A percentile compares a stretch with the other conserved stretches of the same genome.
Evolutionary conservation across 2,329 filamentous ascomycete genomes (phyloP).

Genomic region (Stemphylium beticola): DNA sequence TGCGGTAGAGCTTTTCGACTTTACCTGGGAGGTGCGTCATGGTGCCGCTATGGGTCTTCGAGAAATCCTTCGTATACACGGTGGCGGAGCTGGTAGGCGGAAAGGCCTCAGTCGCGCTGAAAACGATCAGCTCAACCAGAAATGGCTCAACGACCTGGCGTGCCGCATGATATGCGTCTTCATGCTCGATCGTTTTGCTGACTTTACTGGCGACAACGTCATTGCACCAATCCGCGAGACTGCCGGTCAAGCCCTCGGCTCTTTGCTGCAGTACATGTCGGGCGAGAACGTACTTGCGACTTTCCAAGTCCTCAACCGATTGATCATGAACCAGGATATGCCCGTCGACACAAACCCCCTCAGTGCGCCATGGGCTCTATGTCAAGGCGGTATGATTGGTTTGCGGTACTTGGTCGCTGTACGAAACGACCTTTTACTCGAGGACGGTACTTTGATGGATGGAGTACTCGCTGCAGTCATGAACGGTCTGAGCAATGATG

Average conservation of each 20-base stretch:
- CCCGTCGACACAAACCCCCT: conserved; percentile 56
- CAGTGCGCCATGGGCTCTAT: conserved; percentile 87
- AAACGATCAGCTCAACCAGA: conserved; percentile 80
- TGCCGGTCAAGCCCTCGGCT: conserved; percentile 90
- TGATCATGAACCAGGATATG: conserved; percentile 86
- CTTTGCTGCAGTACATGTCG: conserved; percentile 83
- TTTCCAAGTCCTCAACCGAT: conserved; percentile 81
- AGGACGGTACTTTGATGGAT: conserved; percentile 85
- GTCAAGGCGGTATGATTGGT: conserved; percentile 97
- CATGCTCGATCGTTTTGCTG: conserved; percentile 96
- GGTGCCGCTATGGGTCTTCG: conserved; percentile 94
- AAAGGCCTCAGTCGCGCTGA: conserved; percentile 72
- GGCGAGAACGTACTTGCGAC: conserved; percentile 79
- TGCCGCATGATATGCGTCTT: conserved; percentile 93
- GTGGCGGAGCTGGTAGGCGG: conserved; percentile 80
- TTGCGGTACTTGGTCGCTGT: conserved; percentile 94
- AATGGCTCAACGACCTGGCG: conserved; percentile 93
- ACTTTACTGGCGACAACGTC: conserved; percentile 96
- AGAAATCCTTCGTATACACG: conserved; percentile 91
- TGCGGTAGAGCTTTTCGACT: conserved; percentile 90
- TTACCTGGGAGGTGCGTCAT: conserved; percentile 93
- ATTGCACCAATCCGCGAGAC: conserved; percentile 96
- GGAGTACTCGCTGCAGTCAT: conserved; percentile 92
- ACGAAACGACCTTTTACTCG: conserved; percentile 85
- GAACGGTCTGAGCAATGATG: conserved; percentile 87